phyloP scores from a whole-genome alignment of 2,329 filamentous ascomycete species.

The Claviceps sp. region DNA sequence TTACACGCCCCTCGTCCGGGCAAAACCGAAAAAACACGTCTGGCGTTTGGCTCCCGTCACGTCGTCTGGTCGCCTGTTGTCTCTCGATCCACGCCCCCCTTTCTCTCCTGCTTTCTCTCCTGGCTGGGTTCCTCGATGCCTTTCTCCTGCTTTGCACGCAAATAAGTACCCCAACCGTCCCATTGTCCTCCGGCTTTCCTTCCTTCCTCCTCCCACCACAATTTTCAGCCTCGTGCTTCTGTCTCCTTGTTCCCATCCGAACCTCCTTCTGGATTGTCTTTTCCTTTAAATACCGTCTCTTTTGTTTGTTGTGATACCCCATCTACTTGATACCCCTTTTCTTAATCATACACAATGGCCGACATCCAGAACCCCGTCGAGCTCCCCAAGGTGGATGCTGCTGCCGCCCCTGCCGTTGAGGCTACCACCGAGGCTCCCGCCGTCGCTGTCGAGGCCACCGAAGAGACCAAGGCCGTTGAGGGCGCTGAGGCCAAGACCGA shows the following conservation, averaged over 20 bases:
- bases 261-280: slow-evolving; percentile 22
- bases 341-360: slow-evolving; percentile 46
- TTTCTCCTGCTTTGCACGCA: slow-evolving; percentile 12
- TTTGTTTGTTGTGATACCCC: slow-evolving; percentile 39
- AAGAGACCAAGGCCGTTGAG: slow-evolving; percentile 23
- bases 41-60: neutral
- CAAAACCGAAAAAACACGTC: neutral
- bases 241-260: slow-evolving; percentile 9
- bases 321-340: slow-evolving; percentile 26
- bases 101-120: slow-evolving; percentile 1
- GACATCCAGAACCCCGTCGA: slow-evolving; percentile 53
- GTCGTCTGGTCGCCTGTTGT: neutral
- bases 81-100: slow-evolving; percentile 5
- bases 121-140: slow-evolving; percentile 5
- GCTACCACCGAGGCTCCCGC: slow-evolving; percentile 17
- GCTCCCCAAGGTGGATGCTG: slow-evolving; percentile 38
- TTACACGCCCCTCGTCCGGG: neutral
- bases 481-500: slow-evolving; percentile 25
- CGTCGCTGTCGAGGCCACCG: slow-evolving; percentile 21
- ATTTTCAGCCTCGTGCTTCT: slow-evolving; percentile 17
- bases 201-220: slow-evolving; percentile 19
- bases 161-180: slow-evolving; percentile 31
- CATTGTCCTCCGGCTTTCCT: slow-evolving; percentile 8
- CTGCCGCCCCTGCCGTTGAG: slow-evolving; percentile 20
- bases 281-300: slow-evolving; percentile 26